These are phyloP conservation scores for Diospyros kaki DNA, from an alignment of 148 eudicot species.

Conservation along the genomic window DNA sequence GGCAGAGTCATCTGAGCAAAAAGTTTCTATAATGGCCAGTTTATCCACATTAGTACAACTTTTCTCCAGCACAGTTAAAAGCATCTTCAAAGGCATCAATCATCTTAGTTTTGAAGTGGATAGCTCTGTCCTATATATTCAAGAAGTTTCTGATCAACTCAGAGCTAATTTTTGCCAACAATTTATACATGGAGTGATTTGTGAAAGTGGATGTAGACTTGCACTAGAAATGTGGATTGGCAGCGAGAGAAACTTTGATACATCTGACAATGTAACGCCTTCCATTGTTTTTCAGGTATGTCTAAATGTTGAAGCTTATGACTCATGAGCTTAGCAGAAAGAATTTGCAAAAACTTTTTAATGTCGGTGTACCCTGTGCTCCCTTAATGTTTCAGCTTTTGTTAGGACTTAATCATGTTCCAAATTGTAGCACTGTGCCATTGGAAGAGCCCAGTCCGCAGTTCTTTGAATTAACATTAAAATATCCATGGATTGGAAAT, in stretches of 20 bases:
- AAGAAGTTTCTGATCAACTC: conserved; percentile 17
- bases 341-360: neutral
- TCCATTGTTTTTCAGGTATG: conserved; percentile 40
- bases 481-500: neutral
- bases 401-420: neutral
- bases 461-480: neutral
- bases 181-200: conserved; percentile 23
- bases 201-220: conserved; percentile 15
- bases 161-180: conserved; percentile 23
- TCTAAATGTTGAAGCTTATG: neutral
- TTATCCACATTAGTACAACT: conserved; percentile 27
- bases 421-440: neutral
- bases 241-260: conserved; percentile 14
- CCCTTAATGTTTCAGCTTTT: neutral
- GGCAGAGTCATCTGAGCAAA: conserved; percentile 29
- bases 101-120: conserved; percentile 30
- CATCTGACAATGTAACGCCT: conserved; percentile 19
- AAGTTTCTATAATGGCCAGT: conserved; percentile 34
- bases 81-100: conserved; percentile 23
- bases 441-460: neutral
- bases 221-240: conserved; percentile 12
- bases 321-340: neutral
- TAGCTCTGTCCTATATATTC: conserved; percentile 7
- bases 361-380: neutral
- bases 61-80: conserved; percentile 23